Conservation (phyloP, 495 filamentous ascomycete genomes). For the Rhizodiscina lignyota region DNA sequence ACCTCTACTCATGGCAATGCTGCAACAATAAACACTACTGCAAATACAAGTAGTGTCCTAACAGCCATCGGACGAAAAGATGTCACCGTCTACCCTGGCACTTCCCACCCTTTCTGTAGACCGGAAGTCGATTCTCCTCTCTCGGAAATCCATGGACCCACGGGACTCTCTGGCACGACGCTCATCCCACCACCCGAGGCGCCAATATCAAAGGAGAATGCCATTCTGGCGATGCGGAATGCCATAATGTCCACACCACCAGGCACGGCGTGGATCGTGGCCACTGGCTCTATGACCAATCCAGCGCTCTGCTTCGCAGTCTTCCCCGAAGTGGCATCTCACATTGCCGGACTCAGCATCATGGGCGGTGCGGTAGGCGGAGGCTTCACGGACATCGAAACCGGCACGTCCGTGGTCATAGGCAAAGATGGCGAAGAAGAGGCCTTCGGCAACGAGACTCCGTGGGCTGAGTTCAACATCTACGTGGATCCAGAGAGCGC, state of each 20-base stretch:
- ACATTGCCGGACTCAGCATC: conserved; percentile 62
- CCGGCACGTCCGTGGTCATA: too few species aligned
- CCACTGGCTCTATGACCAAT: conserved; percentile 81
- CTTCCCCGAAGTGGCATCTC: conserved; percentile 53
- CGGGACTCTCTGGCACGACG: conserved; percentile 76
- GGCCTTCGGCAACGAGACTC: conserved; percentile 77
- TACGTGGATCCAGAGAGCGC: conserved; percentile 75
- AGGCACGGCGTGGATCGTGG: conserved; percentile 63
- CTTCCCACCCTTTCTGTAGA: conserved; percentile 48
- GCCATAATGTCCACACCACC: conserved; percentile 45
- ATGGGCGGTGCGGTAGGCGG: conserved; percentile 84
- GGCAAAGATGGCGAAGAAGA: too few species aligned
- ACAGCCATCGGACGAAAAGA: conserved; percentile 57
- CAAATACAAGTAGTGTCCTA: conserved; percentile 61
- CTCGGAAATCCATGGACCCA: too few species aligned
- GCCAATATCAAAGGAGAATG: conserved; percentile 30
- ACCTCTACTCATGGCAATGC: conserved; percentile 91
- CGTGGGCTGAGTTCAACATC: conserved; percentile 78
- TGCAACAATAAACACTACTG: conserved; percentile 63
- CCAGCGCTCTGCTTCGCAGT: conserved; percentile 56
- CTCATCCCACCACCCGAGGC: conserved; percentile 49
- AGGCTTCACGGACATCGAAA: conserved; percentile 59
- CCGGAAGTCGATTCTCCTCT: conserved; percentile 58
- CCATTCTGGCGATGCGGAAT: conserved; percentile 57
- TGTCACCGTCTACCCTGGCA: conserved; percentile 63